Evolutionary conservation across 371 early-diverging fungal species (phyloP).

Genomic region (Nematocida ironsii): DNA sequence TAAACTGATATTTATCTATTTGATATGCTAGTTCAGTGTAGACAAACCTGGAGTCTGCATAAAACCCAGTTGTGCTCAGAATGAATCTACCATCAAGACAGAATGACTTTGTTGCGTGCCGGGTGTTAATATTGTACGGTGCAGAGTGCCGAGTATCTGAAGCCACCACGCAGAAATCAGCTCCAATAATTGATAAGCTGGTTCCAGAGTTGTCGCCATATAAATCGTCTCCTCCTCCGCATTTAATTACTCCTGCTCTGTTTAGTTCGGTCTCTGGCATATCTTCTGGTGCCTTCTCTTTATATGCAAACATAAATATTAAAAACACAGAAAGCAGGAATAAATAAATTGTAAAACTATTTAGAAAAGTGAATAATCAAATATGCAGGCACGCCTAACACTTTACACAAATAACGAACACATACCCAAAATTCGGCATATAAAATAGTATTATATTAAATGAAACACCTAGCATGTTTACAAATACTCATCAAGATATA

Average conservation of each 20-base stretch:
- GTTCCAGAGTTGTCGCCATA: conserved; percentile 79
- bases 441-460: too few relatives aligned
- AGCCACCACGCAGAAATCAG: conserved; percentile 87
- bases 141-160: conserved; percentile 93
- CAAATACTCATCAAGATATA: too few relatives aligned
- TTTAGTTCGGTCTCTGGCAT: neutral
- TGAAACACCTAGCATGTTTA: too few relatives aligned
- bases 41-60: conserved; percentile 85
- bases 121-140: conserved; percentile 86
- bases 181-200: conserved; percentile 83
- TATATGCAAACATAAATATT: conserved; percentile 12
- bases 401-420: too few relatives aligned
- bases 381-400: too few relatives aligned
- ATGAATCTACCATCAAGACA: conserved; percentile 75
- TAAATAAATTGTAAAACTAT: neutral
- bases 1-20: conserved; percentile 65
- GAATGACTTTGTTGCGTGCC: conserved; percentile 85
- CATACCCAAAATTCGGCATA: too few relatives aligned
- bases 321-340: conserved; percentile 12
- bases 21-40: conserved; percentile 78
- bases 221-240: conserved; percentile 57
- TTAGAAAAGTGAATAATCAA: too few relatives aligned
- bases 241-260: conserved; percentile 25
- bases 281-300: conserved; percentile 1
- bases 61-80: conserved; percentile 83